phyloP scores from a whole-genome alignment of 2,329 filamentous ascomycete species.

The Calycina marina region DNA sequence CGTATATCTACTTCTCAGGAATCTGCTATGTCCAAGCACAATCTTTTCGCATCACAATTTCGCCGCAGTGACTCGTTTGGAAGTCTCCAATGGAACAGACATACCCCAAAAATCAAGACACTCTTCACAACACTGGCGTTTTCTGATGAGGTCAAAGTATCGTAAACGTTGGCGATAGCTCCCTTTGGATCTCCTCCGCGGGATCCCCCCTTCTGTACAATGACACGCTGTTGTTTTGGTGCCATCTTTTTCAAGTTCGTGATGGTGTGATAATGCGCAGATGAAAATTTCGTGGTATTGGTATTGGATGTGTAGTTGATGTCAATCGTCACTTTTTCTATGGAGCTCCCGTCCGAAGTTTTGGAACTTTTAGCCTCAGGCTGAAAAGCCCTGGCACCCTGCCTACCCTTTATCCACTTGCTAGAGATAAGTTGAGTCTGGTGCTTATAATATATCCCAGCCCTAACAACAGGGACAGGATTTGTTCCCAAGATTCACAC shows the following conservation, averaged over 20 bases:
- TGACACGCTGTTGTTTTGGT: constrained; percentile 42
- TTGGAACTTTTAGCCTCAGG: too few relatives aligned
- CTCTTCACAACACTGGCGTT: constrained; percentile 56
- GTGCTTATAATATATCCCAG: too few relatives aligned
- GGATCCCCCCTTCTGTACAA: constrained; percentile 32
- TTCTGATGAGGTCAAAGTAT: constrained; percentile 48
- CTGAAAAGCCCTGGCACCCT: too few relatives aligned
- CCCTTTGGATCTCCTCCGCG: constrained; percentile 31
- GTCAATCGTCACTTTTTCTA: neutral
- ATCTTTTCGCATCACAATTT: too few relatives aligned
- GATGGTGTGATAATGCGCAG: too few relatives aligned
- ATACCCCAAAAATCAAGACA: constrained; percentile 52
- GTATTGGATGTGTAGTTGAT: neutral
- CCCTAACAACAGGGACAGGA: too few relatives aligned
- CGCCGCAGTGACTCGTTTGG: neutral
- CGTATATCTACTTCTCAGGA: too few relatives aligned
- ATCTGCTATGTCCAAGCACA: too few relatives aligned
- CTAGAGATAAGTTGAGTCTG: too few relatives aligned
- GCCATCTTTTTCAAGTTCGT: constrained; percentile 34
- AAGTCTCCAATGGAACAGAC: constrained; percentile 16
- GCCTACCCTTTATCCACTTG: too few relatives aligned
- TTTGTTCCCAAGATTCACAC: too few relatives aligned
- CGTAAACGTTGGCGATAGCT: constrained; percentile 43
- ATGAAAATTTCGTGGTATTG: neutral
- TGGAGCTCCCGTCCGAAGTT: too few relatives aligned